Conservation (phyloP, 2,329 filamentous ascomycete genomes). For the Trichoderma arundinaceum region DNA sequence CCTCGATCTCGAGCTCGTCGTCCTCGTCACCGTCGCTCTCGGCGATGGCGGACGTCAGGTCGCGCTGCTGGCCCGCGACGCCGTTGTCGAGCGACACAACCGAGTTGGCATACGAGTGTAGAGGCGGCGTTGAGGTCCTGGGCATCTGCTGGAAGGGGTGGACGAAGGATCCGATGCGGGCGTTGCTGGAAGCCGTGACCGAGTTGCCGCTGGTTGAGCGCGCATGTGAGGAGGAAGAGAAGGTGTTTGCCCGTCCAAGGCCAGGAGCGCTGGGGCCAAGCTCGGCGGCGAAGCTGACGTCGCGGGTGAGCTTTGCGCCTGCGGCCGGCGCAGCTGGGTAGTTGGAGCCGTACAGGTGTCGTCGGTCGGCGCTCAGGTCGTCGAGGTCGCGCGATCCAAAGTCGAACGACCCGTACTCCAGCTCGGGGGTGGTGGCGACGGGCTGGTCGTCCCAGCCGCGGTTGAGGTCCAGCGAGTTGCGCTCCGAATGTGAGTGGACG, state of each 20-base stretch:
- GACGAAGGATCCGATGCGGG: conserved; percentile 59
- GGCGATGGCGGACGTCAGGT: conserved; percentile 48
- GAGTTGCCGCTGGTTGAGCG: conserved; percentile 65
- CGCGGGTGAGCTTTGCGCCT: conserved; percentile 41
- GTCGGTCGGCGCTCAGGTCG: conserved; percentile 33
- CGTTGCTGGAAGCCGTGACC: conserved; percentile 59
- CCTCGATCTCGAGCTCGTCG: conserved; percentile 33
- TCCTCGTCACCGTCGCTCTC: conserved; percentile 56
- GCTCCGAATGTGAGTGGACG: conserved; percentile 55
- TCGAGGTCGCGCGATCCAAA: conserved; percentile 41
- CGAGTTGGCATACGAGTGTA: conserved; percentile 64
- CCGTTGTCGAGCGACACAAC: conserved; percentile 56
- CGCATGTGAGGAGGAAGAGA: conserved; percentile 52
- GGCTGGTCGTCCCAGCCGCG: conserved; percentile 63
- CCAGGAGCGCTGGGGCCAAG: conserved; percentile 31
- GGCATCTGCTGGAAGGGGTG: conserved; percentile 71
- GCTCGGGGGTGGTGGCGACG: conserved; percentile 31
- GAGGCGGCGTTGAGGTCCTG: conserved; percentile 63
- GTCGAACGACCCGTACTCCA: conserved; percentile 41
- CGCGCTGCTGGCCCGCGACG: conserved; percentile 46
- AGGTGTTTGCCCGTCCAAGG: conserved; percentile 45
- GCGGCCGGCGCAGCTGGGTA: conserved; percentile 36
- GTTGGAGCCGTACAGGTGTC: conserved; percentile 25
- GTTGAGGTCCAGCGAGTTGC: conserved; percentile 67
- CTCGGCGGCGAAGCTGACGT: conserved; percentile 54